A percentile compares a stretch with the other conserved stretches of the same genome.
Evolutionary conservation across 2,329 filamentous ascomycete genomes (phyloP).

Genomic region (Claviceps sp.): DNA sequence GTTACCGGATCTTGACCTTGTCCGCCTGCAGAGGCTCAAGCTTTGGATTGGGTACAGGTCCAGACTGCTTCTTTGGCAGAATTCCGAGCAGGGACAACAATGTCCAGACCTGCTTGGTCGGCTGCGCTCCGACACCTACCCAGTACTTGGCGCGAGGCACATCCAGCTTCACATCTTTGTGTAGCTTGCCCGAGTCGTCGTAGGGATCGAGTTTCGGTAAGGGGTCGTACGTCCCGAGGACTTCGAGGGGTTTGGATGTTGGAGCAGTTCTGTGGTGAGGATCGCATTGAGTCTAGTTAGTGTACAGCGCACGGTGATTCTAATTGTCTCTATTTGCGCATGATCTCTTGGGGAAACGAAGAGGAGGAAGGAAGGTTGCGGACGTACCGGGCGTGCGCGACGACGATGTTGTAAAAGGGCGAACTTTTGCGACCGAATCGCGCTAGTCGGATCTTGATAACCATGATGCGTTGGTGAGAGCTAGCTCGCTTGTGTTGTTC

Average conservation of each 20-base stretch:
- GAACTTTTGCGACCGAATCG: conserved; percentile 79
- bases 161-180: conserved; percentile 89
- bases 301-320: not conserved
- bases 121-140: conserved; percentile 93
- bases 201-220: conserved; percentile 48
- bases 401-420: conserved; percentile 97
- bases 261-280: conserved; percentile 55
- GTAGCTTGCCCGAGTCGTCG: conserved; percentile 51
- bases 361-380: not conserved
- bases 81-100: conserved; percentile 62
- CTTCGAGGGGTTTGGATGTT: conserved; percentile 81
- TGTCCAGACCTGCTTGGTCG: conserved; percentile 79
- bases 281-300: not conserved
- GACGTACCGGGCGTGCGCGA: conserved; percentile 72
- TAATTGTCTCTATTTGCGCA: not conserved
- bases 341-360: not conserved
- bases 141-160: conserved; percentile 75
- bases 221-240: conserved; percentile 68
- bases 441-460: conserved; percentile 83
- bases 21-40: conserved; percentile 15
- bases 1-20: conserved; percentile 17
- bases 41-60: conserved; percentile 14
- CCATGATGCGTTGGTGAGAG: conserved; percentile 45
- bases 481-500: not conserved
- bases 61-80: conserved; percentile 25